These are phyloP conservation scores for Fusarium pseudoanthophilum DNA, from an alignment of 2,329 filamentous ascomycete species.

Conservation along the genomic window DNA sequence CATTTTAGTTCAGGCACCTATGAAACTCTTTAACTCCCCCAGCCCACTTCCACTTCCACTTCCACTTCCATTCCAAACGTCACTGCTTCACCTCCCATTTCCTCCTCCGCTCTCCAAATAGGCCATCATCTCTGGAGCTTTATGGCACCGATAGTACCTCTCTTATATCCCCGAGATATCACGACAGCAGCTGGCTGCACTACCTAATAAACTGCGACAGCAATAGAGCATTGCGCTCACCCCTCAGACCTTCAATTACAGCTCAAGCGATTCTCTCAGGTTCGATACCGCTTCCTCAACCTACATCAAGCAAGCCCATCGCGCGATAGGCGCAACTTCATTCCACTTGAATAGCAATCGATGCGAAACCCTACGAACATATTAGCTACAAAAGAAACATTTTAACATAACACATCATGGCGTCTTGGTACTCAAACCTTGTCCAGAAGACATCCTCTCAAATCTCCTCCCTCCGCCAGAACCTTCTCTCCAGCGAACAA, in stretches of 20 bases:
- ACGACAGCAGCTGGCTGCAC: slow-evolving; percentile 33
- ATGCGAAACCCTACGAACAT: slow-evolving; percentile 6
- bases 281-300: slow-evolving; percentile 3
- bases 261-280: neutral
- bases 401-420: slow-evolving; percentile 59
- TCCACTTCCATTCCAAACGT: slow-evolving; percentile 33
- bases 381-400: neutral
- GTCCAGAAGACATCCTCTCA: slow-evolving; percentile 72
- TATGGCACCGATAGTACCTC: neutral
- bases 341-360: neutral
- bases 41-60: slow-evolving; percentile 27
- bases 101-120: slow-evolving; percentile 25
- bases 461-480: slow-evolving; percentile 73
- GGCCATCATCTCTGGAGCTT: slow-evolving; percentile 1
- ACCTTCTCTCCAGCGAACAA: slow-evolving; percentile 73
- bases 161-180: neutral
- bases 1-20: slow-evolving; percentile 43
- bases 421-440: slow-evolving; percentile 84
- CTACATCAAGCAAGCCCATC: neutral
- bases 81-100: slow-evolving; percentile 36
- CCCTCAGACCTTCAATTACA: neutral
- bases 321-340: slow-evolving; percentile 4
- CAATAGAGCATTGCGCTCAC: neutral
- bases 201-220: neutral
- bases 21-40: slow-evolving; percentile 31